These are phyloP conservation scores for Backusella circina DNA, from an alignment of 192 early-diverging fungal genomes.

Conservation along the genomic window DNA sequence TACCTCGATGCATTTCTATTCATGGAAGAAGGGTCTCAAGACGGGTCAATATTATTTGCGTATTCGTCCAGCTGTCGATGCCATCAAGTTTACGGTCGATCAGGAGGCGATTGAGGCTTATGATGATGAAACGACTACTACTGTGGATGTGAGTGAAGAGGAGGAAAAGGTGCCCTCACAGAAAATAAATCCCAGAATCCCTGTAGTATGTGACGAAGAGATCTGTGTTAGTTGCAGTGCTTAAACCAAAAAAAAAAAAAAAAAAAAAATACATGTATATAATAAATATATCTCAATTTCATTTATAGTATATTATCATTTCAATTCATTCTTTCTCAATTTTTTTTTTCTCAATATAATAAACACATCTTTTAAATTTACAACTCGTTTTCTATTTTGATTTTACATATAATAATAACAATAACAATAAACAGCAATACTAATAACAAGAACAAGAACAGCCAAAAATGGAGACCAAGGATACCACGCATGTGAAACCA, in stretches of 20 bases:
- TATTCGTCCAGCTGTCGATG: slow-evolving; percentile 90
- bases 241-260: not conserved
- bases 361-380: not conserved
- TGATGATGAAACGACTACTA: not conserved
- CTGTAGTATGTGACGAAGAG: slow-evolving; percentile 9
- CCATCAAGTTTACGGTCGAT: slow-evolving; percentile 65
- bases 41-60: slow-evolving; percentile 99
- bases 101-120: not conserved
- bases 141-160: not conserved
- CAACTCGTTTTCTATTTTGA: not conserved
- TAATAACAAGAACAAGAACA: not conserved
- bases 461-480: not conserved
- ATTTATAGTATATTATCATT: not conserved
- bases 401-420: not conserved
- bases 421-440: not conserved
- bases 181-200: not conserved
- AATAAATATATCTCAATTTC: not conserved
- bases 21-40: slow-evolving; percentile 97
- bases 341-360: not conserved
- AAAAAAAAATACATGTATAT: not conserved
- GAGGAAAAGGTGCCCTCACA: not conserved
- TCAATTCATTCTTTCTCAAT: not conserved
- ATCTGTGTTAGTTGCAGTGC: slow-evolving; percentile 9
- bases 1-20: slow-evolving; percentile 97
- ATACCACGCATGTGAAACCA: not conserved